Evolutionary conservation across 805 yeast species (phyloP).

Genomic region (Ogataea allantospora): DNA sequence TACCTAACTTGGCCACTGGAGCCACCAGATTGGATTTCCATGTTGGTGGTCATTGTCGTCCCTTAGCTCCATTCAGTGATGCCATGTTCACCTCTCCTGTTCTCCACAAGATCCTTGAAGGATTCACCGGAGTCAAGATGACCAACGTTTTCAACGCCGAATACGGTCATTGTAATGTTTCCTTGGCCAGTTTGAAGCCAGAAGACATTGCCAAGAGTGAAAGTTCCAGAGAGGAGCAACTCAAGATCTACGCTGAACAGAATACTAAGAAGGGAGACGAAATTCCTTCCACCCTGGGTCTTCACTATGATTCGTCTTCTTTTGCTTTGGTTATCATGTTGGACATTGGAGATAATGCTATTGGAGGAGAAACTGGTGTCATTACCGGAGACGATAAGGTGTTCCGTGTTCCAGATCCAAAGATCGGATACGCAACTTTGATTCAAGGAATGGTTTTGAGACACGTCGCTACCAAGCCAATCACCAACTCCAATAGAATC

Average conservation of each 20-base stretch:
- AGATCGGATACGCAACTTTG: slow-evolving; percentile 45
- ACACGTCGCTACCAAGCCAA: slow-evolving; percentile 48
- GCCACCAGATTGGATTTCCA: slow-evolving; percentile 41
- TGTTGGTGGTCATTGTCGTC: slow-evolving; percentile 46
- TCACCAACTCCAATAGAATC: slow-evolving; percentile 35
- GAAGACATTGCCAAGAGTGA: slow-evolving; percentile 15
- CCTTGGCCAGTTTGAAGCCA: slow-evolving; percentile 33
- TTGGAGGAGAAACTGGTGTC: slow-evolving; percentile 52
- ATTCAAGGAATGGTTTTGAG: slow-evolving; percentile 46
- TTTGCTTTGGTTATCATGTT: slow-evolving; percentile 50
- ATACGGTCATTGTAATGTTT: slow-evolving; percentile 49
- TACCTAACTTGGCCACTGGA: slow-evolving; percentile 30
- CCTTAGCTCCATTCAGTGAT: slow-evolving; percentile 42
- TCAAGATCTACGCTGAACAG: slow-evolving; percentile 14
- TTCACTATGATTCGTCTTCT: slow-evolving; percentile 48
- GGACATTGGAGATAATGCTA: slow-evolving; percentile 43
- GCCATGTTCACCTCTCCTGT: slow-evolving; percentile 53
- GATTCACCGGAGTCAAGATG: slow-evolving; percentile 50
- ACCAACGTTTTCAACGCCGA: slow-evolving; percentile 50
- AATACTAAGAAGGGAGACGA: slow-evolving; percentile 32
- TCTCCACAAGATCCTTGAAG: slow-evolving; percentile 44
- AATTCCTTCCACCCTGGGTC: slow-evolving; percentile 45
- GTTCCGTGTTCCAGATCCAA: slow-evolving; percentile 39
- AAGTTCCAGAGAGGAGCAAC: slow-evolving; percentile 18
- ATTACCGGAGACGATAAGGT: slow-evolving; percentile 40